Base-by-base conservation (phyloP, 257 asterid genomes). In the Voacanga thouarsii region DNA sequence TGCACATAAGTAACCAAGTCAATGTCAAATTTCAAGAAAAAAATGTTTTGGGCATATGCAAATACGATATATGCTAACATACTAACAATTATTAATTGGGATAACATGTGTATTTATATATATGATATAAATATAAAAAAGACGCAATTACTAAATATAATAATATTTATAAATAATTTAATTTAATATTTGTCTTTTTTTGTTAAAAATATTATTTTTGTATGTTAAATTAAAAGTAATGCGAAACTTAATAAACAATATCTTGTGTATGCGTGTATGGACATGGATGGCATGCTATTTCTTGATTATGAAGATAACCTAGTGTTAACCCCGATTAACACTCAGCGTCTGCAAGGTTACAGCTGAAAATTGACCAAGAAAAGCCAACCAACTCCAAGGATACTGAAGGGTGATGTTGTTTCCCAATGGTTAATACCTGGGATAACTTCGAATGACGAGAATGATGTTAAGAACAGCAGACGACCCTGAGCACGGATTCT, bases 401-500 rank as follows among this genome's bases (percentile, higher is more conserved):
- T 55, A 6, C 51, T 41, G 65, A 73, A 41, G 43, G 39, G 57
- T 60, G 0, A n/a, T 61, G 26, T n/a, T 33, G 23, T 74, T 74
- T 30, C 67, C 55, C 11, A 23, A 74, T 53, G 55, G 7, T 71
- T 47, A 24, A 30, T 72, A 56, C 56, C 2, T 57, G 10, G 21
- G 14, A 41, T 19, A 3, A 33, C n/a, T 55, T 56, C 7, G 55
- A n/a, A 39, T 11, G 53, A 74, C 12, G 55, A 23, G 51, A 75
- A 64, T 61, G 77, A 61, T 16, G 64, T 33, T 33, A 60, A 71
- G 71, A 19, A 50, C 57, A 76, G 26, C 67, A 65, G 60, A 49
- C 24, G 67, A 5, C 41, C 41, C n/a, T 33, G 65, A 21, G 28
- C 59, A 72, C 24, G 75, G 59, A 5, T 28, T 74, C 55, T 72